Conservation (phyloP, 1,139 yeast species). For the Taphrina deformans region DNA sequence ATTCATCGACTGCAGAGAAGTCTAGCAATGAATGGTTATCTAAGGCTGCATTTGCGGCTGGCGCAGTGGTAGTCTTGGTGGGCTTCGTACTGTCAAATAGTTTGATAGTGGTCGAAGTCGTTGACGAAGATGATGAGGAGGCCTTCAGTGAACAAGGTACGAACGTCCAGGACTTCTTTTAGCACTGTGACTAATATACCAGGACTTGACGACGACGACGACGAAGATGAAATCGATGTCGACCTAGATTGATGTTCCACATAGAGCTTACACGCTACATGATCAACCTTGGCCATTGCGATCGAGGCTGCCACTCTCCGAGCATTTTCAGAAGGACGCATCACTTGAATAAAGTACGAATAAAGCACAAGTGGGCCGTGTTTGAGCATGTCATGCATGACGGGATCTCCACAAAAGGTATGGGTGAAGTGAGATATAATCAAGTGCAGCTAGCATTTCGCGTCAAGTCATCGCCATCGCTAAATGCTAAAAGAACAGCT, state of each 20-base stretch:
- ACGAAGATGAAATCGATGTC: not conserved
- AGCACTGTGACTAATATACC: not conserved
- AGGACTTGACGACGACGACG: slow-evolving; percentile 3
- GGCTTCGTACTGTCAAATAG: slow-evolving; percentile 11
- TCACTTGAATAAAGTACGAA: too few species aligned
- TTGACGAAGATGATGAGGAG: slow-evolving; percentile 18
- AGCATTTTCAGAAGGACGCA: too few species aligned
- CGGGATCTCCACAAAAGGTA: too few species aligned
- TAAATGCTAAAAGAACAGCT: not conserved
- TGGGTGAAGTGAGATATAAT: too few species aligned
- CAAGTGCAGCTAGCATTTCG: not conserved
- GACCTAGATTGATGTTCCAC: slow-evolving; percentile 6
- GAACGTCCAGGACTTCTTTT: too few species aligned
- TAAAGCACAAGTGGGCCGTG: too few species aligned
- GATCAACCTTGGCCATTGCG: too few species aligned
- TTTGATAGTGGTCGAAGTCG: slow-evolving; percentile 14
- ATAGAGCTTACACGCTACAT: too few species aligned
- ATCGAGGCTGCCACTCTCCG: too few species aligned
- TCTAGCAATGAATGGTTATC: slow-evolving; percentile 5
- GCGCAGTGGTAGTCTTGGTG: not conserved
- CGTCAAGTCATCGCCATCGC: not conserved
- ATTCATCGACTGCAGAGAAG: not conserved
- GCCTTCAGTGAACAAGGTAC: not conserved
- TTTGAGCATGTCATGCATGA: too few species aligned
- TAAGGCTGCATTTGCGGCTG: slow-evolving; percentile 7